Base-by-base conservation (phyloP, 164 flowering plant genomes). In the Pachysandra terminalis region DNA sequence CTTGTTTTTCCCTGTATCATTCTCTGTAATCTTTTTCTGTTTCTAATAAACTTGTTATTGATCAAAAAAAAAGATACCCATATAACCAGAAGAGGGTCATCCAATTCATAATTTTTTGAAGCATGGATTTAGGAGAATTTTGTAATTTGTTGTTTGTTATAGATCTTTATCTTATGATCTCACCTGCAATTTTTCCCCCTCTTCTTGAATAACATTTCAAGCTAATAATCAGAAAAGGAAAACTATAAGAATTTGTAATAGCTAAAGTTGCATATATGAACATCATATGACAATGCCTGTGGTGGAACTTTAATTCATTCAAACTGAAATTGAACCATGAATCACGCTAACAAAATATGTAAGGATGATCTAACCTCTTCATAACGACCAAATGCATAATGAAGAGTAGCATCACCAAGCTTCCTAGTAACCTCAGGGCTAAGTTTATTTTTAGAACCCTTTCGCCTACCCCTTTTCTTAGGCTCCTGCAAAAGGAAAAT, bases 351-450 rank as follows among this genome's bases (percentile, higher is more conserved):
- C 28, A 28, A 13, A 57, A 64, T 9, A 53, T 3, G 8, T 40
- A 8, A 40, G 23, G 22, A 63, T 21, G 5, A 49, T n/a, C 59
- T 68, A 62, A 83, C 97, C 87, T 92, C 87, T 65, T 85, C 87
- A 75, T 83, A 80, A 64, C 69, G 79, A 8, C 88, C 85, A 74
- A 73, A 79, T 51, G 87, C 90, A 83, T 84, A 86, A 64, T 75
- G 84, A 74, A 90, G 82, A 66, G 81, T 86, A 58, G 97, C 96
- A 63, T 85, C 86, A 67, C 92, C 91, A 70, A 91, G 84, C 78
- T 81, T 84, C 73, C 63, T 58, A 9, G 83, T 73, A 58, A 86
- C 71, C 65, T 84, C 89, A 59, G 91, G 86, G 62, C 74, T 84
- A 23, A 80, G 78, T 71, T 85, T 88, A 9, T 83, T 90, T 68